Evolutionary conservation across 140 eudicot genomes (phyloP).

Genomic region (Ambrosia hybrid): DNA sequence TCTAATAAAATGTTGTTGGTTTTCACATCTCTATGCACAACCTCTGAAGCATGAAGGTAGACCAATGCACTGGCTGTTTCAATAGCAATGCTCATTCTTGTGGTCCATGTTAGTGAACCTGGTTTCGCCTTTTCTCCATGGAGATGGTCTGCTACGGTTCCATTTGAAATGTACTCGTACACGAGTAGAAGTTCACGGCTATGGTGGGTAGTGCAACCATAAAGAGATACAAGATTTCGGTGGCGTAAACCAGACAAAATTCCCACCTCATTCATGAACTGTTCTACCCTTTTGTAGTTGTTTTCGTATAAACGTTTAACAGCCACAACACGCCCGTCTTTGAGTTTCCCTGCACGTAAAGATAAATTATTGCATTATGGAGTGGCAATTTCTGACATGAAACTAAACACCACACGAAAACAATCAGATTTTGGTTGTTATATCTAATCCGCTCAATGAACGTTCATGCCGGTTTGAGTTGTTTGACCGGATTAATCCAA

Average conservation of each 20-base stretch:
- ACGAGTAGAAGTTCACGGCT: constrained; percentile 70
- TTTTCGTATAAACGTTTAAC: constrained; percentile 65
- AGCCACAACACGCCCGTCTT: constrained; percentile 75
- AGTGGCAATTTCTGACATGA: too few relatives aligned
- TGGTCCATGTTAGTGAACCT: constrained; percentile 48
- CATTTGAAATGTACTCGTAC: constrained; percentile 71
- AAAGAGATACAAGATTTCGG: constrained; percentile 62
- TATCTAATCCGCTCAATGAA: neutral
- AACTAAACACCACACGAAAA: too few relatives aligned
- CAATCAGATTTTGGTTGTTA: neutral
- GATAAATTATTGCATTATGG: neutral
- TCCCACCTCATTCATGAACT: constrained; percentile 61
- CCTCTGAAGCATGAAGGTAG: constrained; percentile 66
- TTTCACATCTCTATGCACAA: constrained; percentile 68
- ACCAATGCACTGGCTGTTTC: constrained; percentile 68
- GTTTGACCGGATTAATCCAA: too few relatives aligned
- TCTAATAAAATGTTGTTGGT: constrained; percentile 64
- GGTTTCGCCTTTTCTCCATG: constrained; percentile 55
- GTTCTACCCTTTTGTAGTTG: constrained; percentile 64
- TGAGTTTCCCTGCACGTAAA: constrained; percentile 50
- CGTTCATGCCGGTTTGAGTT: too few relatives aligned
- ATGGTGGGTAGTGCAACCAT: constrained; percentile 72
- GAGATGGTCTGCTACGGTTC: constrained; percentile 78
- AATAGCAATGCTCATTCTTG: constrained; percentile 58
- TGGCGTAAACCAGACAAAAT: constrained; percentile 62